Evolutionary conservation across 495 filamentous ascomycete genomes (phyloP).

Genomic region (Penicillium fimorum): DNA sequence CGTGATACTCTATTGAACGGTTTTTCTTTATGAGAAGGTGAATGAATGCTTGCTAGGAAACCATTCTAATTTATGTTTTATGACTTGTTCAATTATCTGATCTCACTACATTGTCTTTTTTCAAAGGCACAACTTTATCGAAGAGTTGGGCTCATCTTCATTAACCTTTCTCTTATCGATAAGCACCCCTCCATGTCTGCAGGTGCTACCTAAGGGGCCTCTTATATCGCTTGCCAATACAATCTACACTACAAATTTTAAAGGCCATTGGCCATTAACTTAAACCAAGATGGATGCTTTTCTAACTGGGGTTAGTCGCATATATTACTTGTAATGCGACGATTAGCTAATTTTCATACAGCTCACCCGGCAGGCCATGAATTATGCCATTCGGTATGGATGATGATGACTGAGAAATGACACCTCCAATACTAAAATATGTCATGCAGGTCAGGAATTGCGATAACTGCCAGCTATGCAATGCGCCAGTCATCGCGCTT

Average conservation of each 20-base stretch:
- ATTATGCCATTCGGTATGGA: conserved; percentile 73
- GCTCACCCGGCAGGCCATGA: conserved; percentile 83
- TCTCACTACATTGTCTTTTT: neutral
- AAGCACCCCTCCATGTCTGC: conserved; percentile 29
- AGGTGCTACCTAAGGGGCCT: conserved; percentile 22
- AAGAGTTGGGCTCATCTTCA: conserved; percentile 3
- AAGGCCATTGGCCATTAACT: conserved; percentile 1
- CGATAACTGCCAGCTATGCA: conserved; percentile 82
- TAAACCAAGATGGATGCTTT: conserved; percentile 70
- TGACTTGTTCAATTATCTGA: neutral
- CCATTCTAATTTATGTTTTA: neutral
- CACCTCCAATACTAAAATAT: neutral
- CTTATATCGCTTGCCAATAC: conserved; percentile 9
- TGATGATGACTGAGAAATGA: neutral
- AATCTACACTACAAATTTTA: conserved; percentile 4
- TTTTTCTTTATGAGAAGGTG: neutral
- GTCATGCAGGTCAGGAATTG: conserved; percentile 70
- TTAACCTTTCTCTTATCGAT: conserved; percentile 36
- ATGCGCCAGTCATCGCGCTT: conserved; percentile 77
- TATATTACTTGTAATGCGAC: neutral
- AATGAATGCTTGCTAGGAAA: neutral
- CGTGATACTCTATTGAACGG: conserved; percentile 16
- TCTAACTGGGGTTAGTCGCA: conserved; percentile 57
- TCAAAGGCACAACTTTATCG: neutral
- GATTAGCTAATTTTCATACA: conserved; percentile 24